Percentiles rank a stretch among this genome's conserved stretches.
These are phyloP conservation scores for Syzygium aromaticum DNA, from an alignment of 345 rosid genomes.

Conservation along the genomic window DNA sequence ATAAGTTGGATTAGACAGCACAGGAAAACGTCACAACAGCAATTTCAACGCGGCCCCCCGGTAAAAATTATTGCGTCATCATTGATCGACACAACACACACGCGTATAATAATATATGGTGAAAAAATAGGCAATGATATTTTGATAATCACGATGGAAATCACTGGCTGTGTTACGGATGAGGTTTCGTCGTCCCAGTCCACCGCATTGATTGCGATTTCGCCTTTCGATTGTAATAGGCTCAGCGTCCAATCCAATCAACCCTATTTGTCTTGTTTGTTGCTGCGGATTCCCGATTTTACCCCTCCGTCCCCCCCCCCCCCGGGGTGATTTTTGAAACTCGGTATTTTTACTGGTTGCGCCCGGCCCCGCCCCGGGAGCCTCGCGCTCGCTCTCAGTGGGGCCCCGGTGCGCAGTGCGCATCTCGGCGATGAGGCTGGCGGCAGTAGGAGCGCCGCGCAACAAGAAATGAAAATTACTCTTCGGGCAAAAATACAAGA, in stretches of 20 bases:
- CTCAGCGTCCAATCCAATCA: neutral
- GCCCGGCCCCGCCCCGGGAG: neutral
- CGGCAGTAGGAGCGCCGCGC: neutral
- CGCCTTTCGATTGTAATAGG: neutral
- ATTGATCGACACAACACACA: neutral
- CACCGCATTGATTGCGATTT: neutral
- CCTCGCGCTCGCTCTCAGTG: neutral
- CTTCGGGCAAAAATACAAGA: neutral
- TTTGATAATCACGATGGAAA: neutral
- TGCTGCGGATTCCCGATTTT: neutral
- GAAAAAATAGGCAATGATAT: neutral
- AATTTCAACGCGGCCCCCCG: neutral
- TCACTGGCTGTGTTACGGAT: neutral
- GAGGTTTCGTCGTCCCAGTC: neutral
- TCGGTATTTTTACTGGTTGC: neutral
- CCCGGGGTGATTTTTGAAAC: neutral
- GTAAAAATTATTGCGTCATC: neutral
- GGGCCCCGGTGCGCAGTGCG: neutral
- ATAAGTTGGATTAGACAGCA: neutral
- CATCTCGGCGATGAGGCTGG: neutral
- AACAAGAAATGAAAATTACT: neutral
- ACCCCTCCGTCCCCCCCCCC: neutral
- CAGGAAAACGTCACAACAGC: neutral
- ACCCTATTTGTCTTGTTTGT: neutral
- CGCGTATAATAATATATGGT: rapidly evolving